These are phyloP conservation scores for Priceomyces melissophilus DNA, from an alignment of 805 yeast genomes.

Conservation along the genomic window DNA sequence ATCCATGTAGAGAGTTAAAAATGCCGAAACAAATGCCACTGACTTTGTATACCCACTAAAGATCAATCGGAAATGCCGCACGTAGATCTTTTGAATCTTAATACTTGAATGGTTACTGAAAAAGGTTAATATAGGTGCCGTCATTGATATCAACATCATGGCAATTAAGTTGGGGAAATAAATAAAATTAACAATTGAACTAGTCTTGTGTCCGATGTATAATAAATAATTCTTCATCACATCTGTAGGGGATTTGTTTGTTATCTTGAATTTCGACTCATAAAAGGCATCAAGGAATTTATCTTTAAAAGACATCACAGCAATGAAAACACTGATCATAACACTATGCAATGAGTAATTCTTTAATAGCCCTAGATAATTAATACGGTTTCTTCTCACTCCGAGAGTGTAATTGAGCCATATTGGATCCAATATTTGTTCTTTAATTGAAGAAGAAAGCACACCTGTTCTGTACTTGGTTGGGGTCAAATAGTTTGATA, in stretches of 20 bases:
- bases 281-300: constrained; percentile 21
- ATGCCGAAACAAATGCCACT: constrained; percentile 34
- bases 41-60: constrained; percentile 33
- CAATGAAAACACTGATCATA: constrained; percentile 16
- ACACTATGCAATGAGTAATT: constrained; percentile 27
- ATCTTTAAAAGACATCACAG: constrained; percentile 16
- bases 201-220: constrained; percentile 23
- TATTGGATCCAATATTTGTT: constrained; percentile 34
- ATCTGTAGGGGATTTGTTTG: constrained; percentile 5
- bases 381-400: constrained; percentile 17
- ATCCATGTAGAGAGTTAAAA: constrained; percentile 22
- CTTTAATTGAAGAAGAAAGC: constrained; percentile 29
- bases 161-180: constrained; percentile 36
- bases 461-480: constrained; percentile 33
- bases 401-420: constrained; percentile 39
- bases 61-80: constrained; percentile 11
- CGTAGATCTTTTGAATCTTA: constrained; percentile 3
- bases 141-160: constrained; percentile 30
- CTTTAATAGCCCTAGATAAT: constrained; percentile 26
- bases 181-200: constrained; percentile 30
- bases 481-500: constrained; percentile 40
- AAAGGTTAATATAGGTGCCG: constrained; percentile 26
- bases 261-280: constrained; percentile 15
- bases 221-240: constrained; percentile 15
- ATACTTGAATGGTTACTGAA: constrained; percentile 7